phyloP scores from a whole-genome alignment of 2,329 filamentous ascomycete genomes.

The Chrysosporium queenslandicum region DNA sequence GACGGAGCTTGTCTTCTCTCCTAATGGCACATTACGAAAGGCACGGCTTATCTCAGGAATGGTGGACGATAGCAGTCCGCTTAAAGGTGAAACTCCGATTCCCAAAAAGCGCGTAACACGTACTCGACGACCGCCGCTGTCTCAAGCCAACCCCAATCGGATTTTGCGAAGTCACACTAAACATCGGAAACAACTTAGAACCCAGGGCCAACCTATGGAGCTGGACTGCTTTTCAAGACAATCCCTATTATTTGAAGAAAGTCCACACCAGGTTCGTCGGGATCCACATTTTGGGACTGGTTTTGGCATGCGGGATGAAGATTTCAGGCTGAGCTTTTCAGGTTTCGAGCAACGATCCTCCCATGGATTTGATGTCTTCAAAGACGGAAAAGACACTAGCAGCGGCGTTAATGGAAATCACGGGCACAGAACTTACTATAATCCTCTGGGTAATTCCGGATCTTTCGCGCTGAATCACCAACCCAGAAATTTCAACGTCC shows the following conservation, averaged over 20 bases:
- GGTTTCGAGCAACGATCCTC: constrained; percentile 25
- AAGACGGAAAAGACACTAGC: constrained; percentile 22
- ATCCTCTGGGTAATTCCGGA: constrained; percentile 11
- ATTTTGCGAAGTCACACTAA: constrained; percentile 23
- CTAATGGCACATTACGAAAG: constrained; percentile 35
- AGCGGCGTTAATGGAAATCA: background rate
- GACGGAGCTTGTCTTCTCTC: constrained; percentile 40
- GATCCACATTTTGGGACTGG: constrained; percentile 18
- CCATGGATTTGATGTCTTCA: constrained; percentile 30
- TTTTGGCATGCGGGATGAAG: constrained; percentile 24
- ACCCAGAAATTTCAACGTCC: constrained; percentile 10
- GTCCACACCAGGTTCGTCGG: constrained; percentile 18
- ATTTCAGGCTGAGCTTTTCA: constrained; percentile 28
- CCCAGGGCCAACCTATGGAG: constrained; percentile 11
- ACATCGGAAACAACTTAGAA: constrained; percentile 20
- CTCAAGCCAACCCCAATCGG: constrained; percentile 28
- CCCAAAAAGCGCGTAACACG: constrained; percentile 29
- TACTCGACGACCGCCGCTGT: constrained; percentile 23
- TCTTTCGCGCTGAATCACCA: constrained; percentile 21
- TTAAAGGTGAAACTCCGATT: constrained; percentile 38
- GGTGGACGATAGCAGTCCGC: constrained; percentile 39
- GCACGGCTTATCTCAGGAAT: constrained; percentile 40
- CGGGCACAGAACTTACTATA: constrained; percentile 6
- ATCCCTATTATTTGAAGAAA: constrained; percentile 20
- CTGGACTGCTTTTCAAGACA: constrained; percentile 16